Evolutionary conservation across 139 green algal genomes (phyloP).

Genomic region (Parachlorella kessleri): DNA sequence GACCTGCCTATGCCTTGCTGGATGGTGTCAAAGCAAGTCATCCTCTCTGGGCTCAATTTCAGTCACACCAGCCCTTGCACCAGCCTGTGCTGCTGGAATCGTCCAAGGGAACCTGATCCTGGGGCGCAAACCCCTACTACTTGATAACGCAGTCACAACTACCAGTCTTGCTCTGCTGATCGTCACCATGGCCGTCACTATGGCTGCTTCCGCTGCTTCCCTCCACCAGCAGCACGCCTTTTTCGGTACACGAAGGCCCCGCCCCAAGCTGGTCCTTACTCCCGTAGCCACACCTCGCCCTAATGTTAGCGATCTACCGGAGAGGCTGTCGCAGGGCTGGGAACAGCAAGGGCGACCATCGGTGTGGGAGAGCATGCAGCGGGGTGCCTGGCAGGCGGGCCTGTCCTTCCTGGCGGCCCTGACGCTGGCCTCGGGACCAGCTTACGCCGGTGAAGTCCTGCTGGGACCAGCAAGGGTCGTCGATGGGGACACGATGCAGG

Average conservation of each 20-base stretch:
- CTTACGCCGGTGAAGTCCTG: constrained; percentile 32
- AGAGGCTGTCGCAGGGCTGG: neutral
- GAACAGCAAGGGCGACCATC: too few species aligned
- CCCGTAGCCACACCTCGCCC: too few species aligned
- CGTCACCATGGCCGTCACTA: too few species aligned
- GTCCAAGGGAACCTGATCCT: constrained; percentile 4
- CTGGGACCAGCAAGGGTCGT: constrained; percentile 54
- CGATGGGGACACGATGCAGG: constrained; percentile 73
- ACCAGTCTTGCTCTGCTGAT: neutral
- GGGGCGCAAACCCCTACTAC: constrained; percentile 16
- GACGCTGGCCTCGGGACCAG: neutral
- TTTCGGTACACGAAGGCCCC: neutral
- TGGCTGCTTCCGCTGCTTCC: too few species aligned
- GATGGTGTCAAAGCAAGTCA: neutral
- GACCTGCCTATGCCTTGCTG: neutral
- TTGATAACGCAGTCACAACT: neutral
- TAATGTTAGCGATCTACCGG: too few species aligned
- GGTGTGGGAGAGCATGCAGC: too few species aligned
- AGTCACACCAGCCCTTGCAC: neutral
- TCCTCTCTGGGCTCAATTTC: neutral
- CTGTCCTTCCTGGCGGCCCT: neutral
- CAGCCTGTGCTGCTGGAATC: neutral
- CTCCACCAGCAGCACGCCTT: neutral
- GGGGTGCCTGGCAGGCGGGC: neutral
- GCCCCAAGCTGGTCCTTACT: too few species aligned